Base-by-base conservation (phyloP, 2,329 filamentous ascomycete species). In the Monascus ruber region DNA sequence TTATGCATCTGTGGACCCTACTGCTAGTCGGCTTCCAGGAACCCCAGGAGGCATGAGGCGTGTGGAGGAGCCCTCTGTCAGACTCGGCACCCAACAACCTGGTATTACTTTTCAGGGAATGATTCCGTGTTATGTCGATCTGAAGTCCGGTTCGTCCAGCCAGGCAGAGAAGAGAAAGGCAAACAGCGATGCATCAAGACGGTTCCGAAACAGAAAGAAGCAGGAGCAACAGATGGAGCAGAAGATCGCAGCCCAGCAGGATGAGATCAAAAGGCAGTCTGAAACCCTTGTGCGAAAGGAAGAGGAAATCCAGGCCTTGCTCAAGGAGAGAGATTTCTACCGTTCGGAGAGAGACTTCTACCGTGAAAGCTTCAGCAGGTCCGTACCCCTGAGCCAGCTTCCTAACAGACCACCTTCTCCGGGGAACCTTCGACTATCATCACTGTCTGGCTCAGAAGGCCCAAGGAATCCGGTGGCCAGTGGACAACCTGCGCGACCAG, bases 111-210 rank as follows among this genome's bases (percentile, higher is more conserved):
- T 17, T 17, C 40, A 47, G 10, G 53, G 51, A 24, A 54, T 62
- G 48, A 64, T 66, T 36, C 61, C 59, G 4, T 57, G 62, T 11
- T 50, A 59, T 5, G 37, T 65, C 35, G 63, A 66, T 37, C 40
- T 59, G 31, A 64, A 65, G 34, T 64, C 63, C 2, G 63, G 62
- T 5, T 66, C 63, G 1, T 54, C 55, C 24, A 63, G 54, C 35
- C 62, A 65, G 40, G 59, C 61, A 1, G 61, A 64, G 42, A 65
- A 65, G 43, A 56, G 63, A 6, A 61, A 59, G 43, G 63, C 63
- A 3, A 66, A 66, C 48, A 65, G 63, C 37, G 56, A 61, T 38
- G 63, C 63, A 2, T 66, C 63, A 2, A 51, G 60, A 35, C 47
- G 63, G 24, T 65, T 65, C 42, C 59, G 63, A 29, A 60, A 65